Percentiles rank a stretch among this genome's conserved stretches.
These are phyloP conservation scores for Kuraishia hungarica DNA, from an alignment of 805 yeast species.

Conservation along the genomic window DNA sequence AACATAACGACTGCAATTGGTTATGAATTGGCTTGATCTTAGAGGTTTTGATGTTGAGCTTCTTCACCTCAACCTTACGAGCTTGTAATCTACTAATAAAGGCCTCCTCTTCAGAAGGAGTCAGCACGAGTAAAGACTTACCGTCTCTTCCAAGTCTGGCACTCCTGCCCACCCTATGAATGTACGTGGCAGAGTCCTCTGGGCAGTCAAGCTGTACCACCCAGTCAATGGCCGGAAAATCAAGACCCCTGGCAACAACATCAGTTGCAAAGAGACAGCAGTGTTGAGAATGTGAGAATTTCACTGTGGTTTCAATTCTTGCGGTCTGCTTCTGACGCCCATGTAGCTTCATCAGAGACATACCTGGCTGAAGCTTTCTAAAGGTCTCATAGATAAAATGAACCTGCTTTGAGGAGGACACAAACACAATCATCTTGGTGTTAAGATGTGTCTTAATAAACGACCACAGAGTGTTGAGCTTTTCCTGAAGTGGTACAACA, in stretches of 20 bases:
- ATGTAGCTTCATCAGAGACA: constrained; percentile 74
- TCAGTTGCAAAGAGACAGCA: constrained; percentile 86
- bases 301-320: constrained; percentile 70
- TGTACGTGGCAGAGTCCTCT: constrained; percentile 82
- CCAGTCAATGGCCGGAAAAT: constrained; percentile 92
- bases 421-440: constrained; percentile 71
- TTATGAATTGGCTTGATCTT: constrained; percentile 69
- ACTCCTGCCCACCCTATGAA: constrained; percentile 85
- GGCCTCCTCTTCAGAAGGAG: constrained; percentile 76
- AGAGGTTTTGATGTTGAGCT: constrained; percentile 65
- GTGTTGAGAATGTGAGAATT: constrained; percentile 69
- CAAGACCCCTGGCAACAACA: constrained; percentile 87
- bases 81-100: constrained; percentile 56
- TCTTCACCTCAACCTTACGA: constrained; percentile 61
- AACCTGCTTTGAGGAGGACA: constrained; percentile 84
- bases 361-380: constrained; percentile 86
- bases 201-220: constrained; percentile 91
- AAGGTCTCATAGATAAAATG: constrained; percentile 84
- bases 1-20: constrained; percentile 83
- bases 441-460: constrained; percentile 80
- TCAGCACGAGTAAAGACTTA: constrained; percentile 69
- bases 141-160: constrained; percentile 86
- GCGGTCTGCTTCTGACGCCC: constrained; percentile 91
- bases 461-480: constrained; percentile 79
- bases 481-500: constrained; percentile 64